Evolutionary conservation across 495 filamentous ascomycete genomes (phyloP).

Genomic region (Xylaria castorea): DNA sequence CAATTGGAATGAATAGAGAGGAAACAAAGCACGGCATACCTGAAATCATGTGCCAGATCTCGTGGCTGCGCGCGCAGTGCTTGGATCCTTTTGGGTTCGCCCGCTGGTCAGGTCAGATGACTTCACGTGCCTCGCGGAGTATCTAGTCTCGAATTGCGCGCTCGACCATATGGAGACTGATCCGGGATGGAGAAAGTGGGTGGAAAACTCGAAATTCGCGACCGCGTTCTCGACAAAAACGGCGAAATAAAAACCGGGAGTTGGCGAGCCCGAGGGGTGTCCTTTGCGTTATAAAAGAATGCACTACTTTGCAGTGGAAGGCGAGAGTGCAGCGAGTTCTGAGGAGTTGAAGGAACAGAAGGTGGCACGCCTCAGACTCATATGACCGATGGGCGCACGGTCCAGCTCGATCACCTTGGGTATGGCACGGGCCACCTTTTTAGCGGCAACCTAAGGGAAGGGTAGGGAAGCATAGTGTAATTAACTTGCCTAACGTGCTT

Average conservation of each 20-base stretch:
- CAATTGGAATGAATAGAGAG: background rate
- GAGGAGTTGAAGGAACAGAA: constrained; percentile 38
- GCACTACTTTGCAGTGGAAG: constrained; percentile 32
- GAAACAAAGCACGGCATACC: constrained; percentile 34
- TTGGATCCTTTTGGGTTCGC: constrained; percentile 39
- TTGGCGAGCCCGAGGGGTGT: constrained; percentile 20
- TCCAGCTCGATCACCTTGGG: constrained; percentile 30
- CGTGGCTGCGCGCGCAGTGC: constrained; percentile 36
- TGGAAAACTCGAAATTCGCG: constrained; percentile 27
- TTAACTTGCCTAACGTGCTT: constrained; percentile 9
- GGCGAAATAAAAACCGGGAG: constrained; percentile 4
- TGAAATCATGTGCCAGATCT: constrained; percentile 45
- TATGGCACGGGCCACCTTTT: constrained; percentile 26
- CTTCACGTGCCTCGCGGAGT: constrained; percentile 45
- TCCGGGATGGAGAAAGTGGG: constrained; percentile 17
- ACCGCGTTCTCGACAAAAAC: constrained; percentile 25
- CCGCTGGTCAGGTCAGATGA: constrained; percentile 41
- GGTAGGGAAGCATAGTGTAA: background rate
- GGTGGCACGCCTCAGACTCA: constrained; percentile 45
- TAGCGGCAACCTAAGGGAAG: constrained; percentile 19
- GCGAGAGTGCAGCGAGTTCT: constrained; percentile 29
- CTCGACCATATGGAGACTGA: constrained; percentile 28
- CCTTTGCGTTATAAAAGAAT: constrained; percentile 36
- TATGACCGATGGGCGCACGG: constrained; percentile 42
- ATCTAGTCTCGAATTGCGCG: constrained; percentile 42